Evolutionary conservation across 371 early-diverging fungal genomes (phyloP).

Genomic region (Saksenaea oblongispora): DNA sequence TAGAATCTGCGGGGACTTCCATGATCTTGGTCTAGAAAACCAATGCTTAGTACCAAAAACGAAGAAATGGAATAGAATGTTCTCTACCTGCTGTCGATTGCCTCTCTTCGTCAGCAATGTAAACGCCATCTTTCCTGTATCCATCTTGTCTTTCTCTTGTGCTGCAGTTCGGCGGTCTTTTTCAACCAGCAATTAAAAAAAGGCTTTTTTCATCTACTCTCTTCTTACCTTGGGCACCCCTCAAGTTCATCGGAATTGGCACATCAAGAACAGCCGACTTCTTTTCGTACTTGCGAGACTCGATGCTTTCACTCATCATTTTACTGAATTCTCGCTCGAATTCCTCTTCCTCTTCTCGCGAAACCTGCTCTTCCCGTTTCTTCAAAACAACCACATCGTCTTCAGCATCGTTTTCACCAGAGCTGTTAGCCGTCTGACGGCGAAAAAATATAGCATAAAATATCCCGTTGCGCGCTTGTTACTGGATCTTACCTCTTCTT

Average conservation of each 20-base stretch:
- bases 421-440: constrained; percentile 16
- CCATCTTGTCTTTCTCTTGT: constrained; percentile 23
- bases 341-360: constrained; percentile 60
- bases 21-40: constrained; percentile 60
- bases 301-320: constrained; percentile 84
- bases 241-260: constrained; percentile 74
- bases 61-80: not conserved
- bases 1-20: constrained; percentile 83
- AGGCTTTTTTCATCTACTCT: not conserved
- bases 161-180: constrained; percentile 45
- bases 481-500: constrained; percentile 24
- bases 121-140: constrained; percentile 73
- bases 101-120: constrained; percentile 90
- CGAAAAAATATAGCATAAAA: not conserved
- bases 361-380: constrained; percentile 39
- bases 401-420: constrained; percentile 45
- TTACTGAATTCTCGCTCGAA: constrained; percentile 79
- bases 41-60: not conserved
- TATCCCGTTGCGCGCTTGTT: constrained; percentile 10
- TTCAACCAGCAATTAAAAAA: not conserved
- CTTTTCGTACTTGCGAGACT: constrained; percentile 77
- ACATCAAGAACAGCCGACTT: constrained; percentile 78
- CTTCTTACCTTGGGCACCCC: constrained; percentile 48
- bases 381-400: constrained; percentile 60
- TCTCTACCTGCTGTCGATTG: constrained; percentile 81